Evolutionary conservation across 2,329 filamentous ascomycete species (phyloP).

Genomic region (Verticillium tricorpus): DNA sequence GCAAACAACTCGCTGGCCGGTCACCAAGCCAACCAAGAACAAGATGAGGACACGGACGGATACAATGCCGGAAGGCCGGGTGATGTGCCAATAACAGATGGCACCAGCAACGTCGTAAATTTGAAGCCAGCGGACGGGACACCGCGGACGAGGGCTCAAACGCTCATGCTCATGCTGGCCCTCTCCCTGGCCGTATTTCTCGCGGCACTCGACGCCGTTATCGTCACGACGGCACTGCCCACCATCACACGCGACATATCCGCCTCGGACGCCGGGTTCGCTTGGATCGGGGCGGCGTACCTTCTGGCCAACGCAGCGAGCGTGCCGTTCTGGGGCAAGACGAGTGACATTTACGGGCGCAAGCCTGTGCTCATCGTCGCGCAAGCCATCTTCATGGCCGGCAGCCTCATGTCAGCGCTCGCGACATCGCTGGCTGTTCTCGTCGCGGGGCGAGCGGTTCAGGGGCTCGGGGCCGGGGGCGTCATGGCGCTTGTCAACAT

Average conservation of each 20-base stretch:
- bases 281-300: slow-evolving; percentile 74
- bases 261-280: slow-evolving; percentile 63
- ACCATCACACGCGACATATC: slow-evolving; percentile 60
- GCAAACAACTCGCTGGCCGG: neutral
- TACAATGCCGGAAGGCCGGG: neutral
- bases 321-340: slow-evolving; percentile 65
- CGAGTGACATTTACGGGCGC: slow-evolving; percentile 55
- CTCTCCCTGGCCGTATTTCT: slow-evolving; percentile 45
- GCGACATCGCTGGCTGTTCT: slow-evolving; percentile 19
- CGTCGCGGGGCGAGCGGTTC: slow-evolving; percentile 27
- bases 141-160: slow-evolving; percentile 30
- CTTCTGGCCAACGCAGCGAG: slow-evolving; percentile 64
- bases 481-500: slow-evolving; percentile 58
- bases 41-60: neutral
- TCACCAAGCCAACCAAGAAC: neutral
- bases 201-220: slow-evolving; percentile 54
- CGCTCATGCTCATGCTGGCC: slow-evolving; percentile 33
- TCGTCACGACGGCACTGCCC: slow-evolving; percentile 63
- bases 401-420: slow-evolving; percentile 49
- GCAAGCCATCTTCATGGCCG: slow-evolving; percentile 49
- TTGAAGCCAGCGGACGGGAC: slow-evolving; percentile 19
- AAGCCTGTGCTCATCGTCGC: slow-evolving; percentile 49
- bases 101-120: neutral
- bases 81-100: neutral
- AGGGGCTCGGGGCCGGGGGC: slow-evolving; percentile 54